These are phyloP conservation scores for Barbatosphaeria neglecta DNA, from an alignment of 495 filamentous ascomycete genomes.

Conservation along the genomic window DNA sequence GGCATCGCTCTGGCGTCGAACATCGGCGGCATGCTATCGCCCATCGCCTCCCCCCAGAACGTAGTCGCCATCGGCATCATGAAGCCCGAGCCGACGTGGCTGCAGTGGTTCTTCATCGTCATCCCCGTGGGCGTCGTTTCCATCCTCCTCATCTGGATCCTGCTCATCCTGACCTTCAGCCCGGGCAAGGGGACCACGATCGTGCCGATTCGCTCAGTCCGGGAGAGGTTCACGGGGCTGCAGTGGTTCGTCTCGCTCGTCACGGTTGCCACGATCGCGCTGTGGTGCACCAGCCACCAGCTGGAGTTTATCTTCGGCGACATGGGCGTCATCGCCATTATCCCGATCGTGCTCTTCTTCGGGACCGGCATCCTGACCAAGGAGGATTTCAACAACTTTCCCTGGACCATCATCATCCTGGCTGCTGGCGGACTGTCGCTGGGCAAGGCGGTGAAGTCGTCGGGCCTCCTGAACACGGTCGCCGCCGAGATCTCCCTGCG, in stretches of 20 bases:
- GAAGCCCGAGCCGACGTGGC: constrained; percentile 81
- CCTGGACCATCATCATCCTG: constrained; percentile 99
- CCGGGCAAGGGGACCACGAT: constrained; percentile 80
- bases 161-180: constrained; percentile 75
- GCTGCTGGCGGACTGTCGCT: constrained; percentile 88
- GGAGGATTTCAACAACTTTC: constrained; percentile 99
- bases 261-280: constrained; percentile 73
- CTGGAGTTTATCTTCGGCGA: constrained; percentile 82
- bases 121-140: constrained; percentile 87
- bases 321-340: constrained; percentile 96
- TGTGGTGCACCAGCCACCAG: constrained; percentile 90
- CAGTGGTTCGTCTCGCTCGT: constrained; percentile 87
- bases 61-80: constrained; percentile 94
- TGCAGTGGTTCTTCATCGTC: constrained; percentile 90
- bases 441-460: constrained; percentile 88
- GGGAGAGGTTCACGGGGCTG: constrained; percentile 74
- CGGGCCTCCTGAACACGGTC: constrained; percentile 84
- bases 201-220: constrained; percentile 78
- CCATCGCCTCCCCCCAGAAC: constrained; percentile 95
- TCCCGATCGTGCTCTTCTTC: constrained; percentile 92
- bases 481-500: constrained; percentile 58
- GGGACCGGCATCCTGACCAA: constrained; percentile 95
- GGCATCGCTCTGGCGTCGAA: constrained; percentile 94
- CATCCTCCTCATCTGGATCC: constrained; percentile 77
- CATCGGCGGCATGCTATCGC: constrained; percentile 90